Evolutionary conservation across 305 asterid species (phyloP), one percentile per base, ranked within the genome.

Genomic region (Rubia peregrina): DNA sequence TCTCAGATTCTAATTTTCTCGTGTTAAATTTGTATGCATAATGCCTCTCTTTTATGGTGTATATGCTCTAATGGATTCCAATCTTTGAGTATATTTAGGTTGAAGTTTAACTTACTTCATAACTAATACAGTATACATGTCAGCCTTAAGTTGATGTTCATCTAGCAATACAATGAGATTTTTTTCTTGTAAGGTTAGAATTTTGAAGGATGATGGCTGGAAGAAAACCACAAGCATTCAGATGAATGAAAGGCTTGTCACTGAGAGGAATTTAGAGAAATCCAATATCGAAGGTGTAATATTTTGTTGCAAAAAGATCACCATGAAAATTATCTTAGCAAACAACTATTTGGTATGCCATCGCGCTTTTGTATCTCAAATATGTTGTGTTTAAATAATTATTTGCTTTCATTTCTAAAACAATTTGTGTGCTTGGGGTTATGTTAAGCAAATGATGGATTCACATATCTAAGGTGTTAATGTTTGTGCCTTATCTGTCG

Each of bases 241-340:
- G 41, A 38, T 6, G 41, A 38, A 38, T 38, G 41, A 38, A 61
- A 60, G 73, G 22, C 51, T 56, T 65, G 66, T 74, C 51, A 82
- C 41, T 38, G 7, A 38, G 7, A 38, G 91, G 76, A 86, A 85
- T 77, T 79, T 91, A 85, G 77, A 44, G 33, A 88, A 81, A 78
- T 63, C 67, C 74, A 83, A 83, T 71, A 92, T 89, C 76, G 96
- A 96, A 43, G 93, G 93, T 30, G 90, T 89, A 65, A 81, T 91
- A 77, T 91, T 91, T 69, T 90, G 95, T 69, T 91, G 97, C 85
- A 85, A 85, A 48, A 74, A 74, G 21, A 61, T 10, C 75, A 89
- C 96, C 14, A 77, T 79, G 74, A 74, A 36, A 51, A 91, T 72
- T 89, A 95, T 68, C 89, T 79, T 41, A 7, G 75, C 73, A 85